phyloP scores from a whole-genome alignment of 1,139 yeast species.

The Sugiyamaella paludigena region DNA sequence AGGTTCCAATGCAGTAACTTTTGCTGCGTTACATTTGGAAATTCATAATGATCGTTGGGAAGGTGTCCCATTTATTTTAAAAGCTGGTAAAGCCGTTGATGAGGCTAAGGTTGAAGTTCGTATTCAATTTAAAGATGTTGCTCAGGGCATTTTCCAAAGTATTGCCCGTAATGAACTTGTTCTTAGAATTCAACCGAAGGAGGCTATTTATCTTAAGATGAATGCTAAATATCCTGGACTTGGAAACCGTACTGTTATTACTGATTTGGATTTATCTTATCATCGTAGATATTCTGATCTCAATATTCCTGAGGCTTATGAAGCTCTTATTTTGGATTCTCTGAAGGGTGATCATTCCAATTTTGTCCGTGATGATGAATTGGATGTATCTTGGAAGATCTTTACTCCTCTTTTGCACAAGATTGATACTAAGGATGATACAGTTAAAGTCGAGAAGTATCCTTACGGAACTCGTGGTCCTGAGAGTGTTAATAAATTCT shows the following conservation, averaged over 20 bases:
- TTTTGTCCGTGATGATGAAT: constrained; percentile 96
- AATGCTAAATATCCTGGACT: constrained; percentile 94
- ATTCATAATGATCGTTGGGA: constrained; percentile 96
- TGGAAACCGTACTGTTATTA: constrained; percentile 65
- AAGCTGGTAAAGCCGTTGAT: constrained; percentile 96
- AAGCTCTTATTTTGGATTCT: constrained; percentile 89
- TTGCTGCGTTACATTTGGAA: constrained; percentile 76
- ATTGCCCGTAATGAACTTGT: constrained; percentile 92
- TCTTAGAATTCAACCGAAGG: constrained; percentile 90
- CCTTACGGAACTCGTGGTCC: constrained; percentile 96
- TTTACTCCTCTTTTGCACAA: constrained; percentile 87
- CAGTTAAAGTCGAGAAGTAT: constrained; percentile 58
- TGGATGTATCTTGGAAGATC: constrained; percentile 87
- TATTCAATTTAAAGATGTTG: constrained; percentile 84
- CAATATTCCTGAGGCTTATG: constrained; percentile 93
- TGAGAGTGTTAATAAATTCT: constrained; percentile 54
- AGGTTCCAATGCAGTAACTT: constrained; percentile 84
- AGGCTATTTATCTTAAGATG: constrained; percentile 87
- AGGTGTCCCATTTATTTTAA: constrained; percentile 91
- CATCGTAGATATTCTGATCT: constrained; percentile 77
- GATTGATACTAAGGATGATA: constrained; percentile 50
- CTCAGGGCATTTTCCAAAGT: constrained; percentile 74
- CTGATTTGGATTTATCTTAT: constrained; percentile 89
- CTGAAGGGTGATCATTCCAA: constrained; percentile 91
- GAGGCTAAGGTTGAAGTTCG: constrained; percentile 90